Conservation (phyloP, 1,139 yeast species). For the Spathaspora sp. region DNA sequence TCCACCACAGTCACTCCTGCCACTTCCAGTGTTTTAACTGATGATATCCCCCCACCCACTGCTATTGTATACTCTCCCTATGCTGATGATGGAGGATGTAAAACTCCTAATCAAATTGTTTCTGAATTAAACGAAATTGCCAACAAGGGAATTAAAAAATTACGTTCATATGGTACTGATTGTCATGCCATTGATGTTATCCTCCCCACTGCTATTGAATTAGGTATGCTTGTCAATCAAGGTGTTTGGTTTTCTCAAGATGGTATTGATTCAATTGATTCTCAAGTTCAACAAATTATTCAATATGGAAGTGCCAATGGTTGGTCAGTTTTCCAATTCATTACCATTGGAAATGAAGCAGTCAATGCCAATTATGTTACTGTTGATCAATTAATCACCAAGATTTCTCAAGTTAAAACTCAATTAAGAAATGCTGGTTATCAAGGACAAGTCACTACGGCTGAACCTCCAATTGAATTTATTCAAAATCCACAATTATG, state of each 20-base stretch:
- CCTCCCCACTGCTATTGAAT: slow-evolving; percentile 54
- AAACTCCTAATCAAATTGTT: slow-evolving; percentile 50
- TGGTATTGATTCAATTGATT: slow-evolving; percentile 72
- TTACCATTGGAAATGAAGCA: slow-evolving; percentile 90
- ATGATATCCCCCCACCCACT: slow-evolving; percentile 40
- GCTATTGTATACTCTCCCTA: slow-evolving; percentile 82
- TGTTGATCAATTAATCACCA: slow-evolving; percentile 56
- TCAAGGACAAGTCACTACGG: slow-evolving; percentile 72
- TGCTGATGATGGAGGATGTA: slow-evolving; percentile 65
- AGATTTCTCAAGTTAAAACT: slow-evolving; percentile 62
- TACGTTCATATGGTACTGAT: slow-evolving; percentile 85
- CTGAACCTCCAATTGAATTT: slow-evolving; percentile 85
- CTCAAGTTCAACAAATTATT: slow-evolving; percentile 54
- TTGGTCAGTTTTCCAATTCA: slow-evolving; percentile 70
- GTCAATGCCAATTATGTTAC: slow-evolving; percentile 59
- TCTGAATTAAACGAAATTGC: slow-evolving; percentile 60
- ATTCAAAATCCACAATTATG: slow-evolving; percentile 66
- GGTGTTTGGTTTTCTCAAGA: slow-evolving; percentile 73
- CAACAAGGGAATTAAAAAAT: slow-evolving; percentile 58
- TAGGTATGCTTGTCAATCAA: slow-evolving; percentile 77
- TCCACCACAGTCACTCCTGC: slow-evolving; percentile 7
- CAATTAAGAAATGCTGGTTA: slow-evolving; percentile 67
- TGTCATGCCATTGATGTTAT: slow-evolving; percentile 69
- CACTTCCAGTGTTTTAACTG: slow-evolving; percentile 8
- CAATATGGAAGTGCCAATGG: slow-evolving; percentile 49